These are phyloP conservation scores for Buxus sempervirens DNA, from an alignment of 164 flowering plant species.

Conservation along the genomic window DNA sequence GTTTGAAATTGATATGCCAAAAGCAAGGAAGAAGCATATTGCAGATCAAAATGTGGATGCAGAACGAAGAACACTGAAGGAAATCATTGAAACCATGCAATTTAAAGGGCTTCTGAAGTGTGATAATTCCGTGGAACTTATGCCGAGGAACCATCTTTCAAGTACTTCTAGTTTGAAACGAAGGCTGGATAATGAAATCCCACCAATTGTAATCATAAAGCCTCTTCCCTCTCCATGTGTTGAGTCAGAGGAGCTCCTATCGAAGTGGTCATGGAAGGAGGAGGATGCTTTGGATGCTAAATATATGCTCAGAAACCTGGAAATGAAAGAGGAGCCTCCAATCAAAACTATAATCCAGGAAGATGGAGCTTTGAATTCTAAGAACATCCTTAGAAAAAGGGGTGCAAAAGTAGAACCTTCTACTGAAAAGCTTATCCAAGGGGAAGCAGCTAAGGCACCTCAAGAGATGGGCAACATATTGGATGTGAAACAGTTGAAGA, in stretches of 20 bases:
- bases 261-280: slow-evolving; percentile 8
- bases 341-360: background rate
- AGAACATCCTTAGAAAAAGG: slow-evolving; percentile 2
- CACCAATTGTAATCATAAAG: slow-evolving; percentile 81
- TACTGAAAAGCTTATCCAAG: slow-evolving; percentile 3
- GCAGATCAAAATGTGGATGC: slow-evolving; percentile 18
- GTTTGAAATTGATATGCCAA: slow-evolving; percentile 49
- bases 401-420: slow-evolving; percentile 3
- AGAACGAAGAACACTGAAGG: slow-evolving; percentile 43
- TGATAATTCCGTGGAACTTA: slow-evolving; percentile 18
- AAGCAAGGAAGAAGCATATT: slow-evolving; percentile 31
- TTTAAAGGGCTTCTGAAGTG: slow-evolving; percentile 47
- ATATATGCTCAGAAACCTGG: slow-evolving; percentile 21
- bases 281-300: slow-evolving; percentile 20
- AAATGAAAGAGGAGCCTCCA: slow-evolving; percentile 23
- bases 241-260: slow-evolving; percentile 15
- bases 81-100: slow-evolving; percentile 51
- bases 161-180: slow-evolving; percentile 16
- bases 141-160: too few relatives aligned
- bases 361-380: slow-evolving; percentile 8
- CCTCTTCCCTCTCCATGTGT: slow-evolving; percentile 32
- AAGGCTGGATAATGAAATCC: slow-evolving; percentile 25
- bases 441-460: slow-evolving; percentile 12
- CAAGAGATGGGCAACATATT: slow-evolving; percentile 9
- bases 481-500: slow-evolving; percentile 18